Evolutionary conservation across 2,329 filamentous ascomycete species (phyloP), one percentile per base, ranked within the genome.

Genomic region (Teratosphaeria viscida): DNA sequence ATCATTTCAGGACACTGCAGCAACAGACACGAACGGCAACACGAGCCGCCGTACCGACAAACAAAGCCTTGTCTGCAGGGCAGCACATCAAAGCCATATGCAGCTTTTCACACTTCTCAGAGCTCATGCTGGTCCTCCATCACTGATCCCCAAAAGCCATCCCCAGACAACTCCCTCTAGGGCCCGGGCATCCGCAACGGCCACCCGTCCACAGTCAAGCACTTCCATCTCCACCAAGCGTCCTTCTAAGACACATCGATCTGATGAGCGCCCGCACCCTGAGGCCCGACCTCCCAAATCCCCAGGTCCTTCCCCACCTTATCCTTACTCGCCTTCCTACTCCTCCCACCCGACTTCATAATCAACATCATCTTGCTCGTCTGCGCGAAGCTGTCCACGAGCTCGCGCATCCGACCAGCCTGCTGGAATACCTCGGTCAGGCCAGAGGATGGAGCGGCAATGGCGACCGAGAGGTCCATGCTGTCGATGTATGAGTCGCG

Each of bases 381-480:
- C 57, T 84, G 79, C 1, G 92, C 90, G 70, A 97, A 85, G 11
- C 82, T 83, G 69, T 71, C 67, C 27, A 80, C 73, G 19, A 79
- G 67, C 67, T 79, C 76, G 26, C 70, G 67, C 77, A 79, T 78
- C 34, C 76, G 63, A 1, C 73, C 72, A 1, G 75, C 74, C 52
- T 73, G 59, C 37, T 75, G 54, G 57, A 79, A 75, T 34, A 68
- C 63, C 29, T 70, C 67, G 23, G 74, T 70, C 26, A 79, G 61
- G 8, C 67, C 64, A 47, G 61, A 68, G 32, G 65, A 65, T 29
- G 67, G 62, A 59, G 87, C 85, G 1, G 92, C 90, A 56, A 96
- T 82, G 2, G 85, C 72, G 1, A 86, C 85, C 1, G 90, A 86
- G 16, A 99, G 78, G 61, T 96, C 89, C 88, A 99, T 92, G 67